Percentiles rank a stretch among this genome's conserved stretches.
These are phyloP conservation scores for Dictyostelium intermedium DNA, from an alignment of 78 protist species.

Conservation along the genomic window DNA sequence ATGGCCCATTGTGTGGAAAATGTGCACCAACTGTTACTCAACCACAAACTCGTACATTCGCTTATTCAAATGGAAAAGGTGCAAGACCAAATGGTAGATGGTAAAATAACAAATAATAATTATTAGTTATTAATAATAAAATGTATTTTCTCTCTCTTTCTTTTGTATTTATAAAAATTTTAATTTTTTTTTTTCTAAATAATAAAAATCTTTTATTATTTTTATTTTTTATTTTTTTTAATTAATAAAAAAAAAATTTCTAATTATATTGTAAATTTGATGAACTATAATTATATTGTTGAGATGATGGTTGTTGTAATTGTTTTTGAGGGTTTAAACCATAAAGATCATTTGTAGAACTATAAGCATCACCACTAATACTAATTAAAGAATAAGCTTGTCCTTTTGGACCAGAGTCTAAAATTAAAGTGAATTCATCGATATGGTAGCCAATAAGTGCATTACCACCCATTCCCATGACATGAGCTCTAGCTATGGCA, in stretches of 20 bases:
- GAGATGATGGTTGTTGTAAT: background rate
- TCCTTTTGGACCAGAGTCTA: constrained; percentile 76
- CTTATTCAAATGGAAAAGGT: background rate
- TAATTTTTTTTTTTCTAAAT: too few species aligned
- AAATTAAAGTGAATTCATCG: constrained; percentile 52
- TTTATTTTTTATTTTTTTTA: too few species aligned
- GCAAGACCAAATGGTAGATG: background rate
- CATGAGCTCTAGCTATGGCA: constrained; percentile 76
- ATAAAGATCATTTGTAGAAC: background rate
- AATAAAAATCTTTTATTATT: too few species aligned
- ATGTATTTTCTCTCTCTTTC: background rate
- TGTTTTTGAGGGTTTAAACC: background rate
- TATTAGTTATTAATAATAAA: too few species aligned
- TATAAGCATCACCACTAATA: constrained; percentile 77
- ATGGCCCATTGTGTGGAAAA: constrained; percentile 3
- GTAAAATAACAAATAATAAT: background rate
- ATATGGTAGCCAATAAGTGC: constrained; percentile 71
- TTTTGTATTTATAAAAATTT: background rate
- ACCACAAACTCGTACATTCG: background rate
- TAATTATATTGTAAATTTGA: background rate
- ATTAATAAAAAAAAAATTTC: background rate
- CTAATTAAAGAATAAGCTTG: constrained; percentile 72
- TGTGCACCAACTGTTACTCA: background rate
- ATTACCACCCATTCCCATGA: constrained; percentile 81
- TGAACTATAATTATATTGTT: background rate